These are phyloP conservation scores for Trichoderma cornu-damae DNA, from an alignment of 2,329 filamentous ascomycete species.

Conservation along the genomic window DNA sequence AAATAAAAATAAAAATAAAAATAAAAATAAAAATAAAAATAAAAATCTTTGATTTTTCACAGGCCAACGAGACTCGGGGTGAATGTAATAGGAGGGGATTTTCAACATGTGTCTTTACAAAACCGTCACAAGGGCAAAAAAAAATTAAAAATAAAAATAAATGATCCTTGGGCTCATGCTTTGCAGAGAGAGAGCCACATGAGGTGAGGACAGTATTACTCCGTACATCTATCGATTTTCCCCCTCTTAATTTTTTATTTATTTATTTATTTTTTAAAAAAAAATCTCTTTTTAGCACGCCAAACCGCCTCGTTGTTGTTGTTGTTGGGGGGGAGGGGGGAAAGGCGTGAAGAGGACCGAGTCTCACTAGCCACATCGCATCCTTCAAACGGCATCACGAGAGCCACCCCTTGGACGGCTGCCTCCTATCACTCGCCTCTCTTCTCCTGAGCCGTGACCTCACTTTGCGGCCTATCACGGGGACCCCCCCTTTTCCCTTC, in stretches of 20 bases:
- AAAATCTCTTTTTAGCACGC: not conserved
- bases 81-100: not conserved
- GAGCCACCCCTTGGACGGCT: not conserved
- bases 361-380: slow-evolving; percentile 13
- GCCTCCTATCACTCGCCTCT: not conserved
- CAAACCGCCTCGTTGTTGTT: not conserved
- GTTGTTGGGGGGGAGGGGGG: not conserved
- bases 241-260: not conserved
- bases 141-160: too few species aligned
- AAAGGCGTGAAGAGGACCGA: not conserved
- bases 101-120: not conserved
- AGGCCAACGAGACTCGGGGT: not conserved
- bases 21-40: too few species aligned
- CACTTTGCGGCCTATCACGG: slow-evolving; percentile 16
- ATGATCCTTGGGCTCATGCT: not conserved
- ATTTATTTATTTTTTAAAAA: not conserved
- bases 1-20: too few species aligned
- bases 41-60: not conserved
- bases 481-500: too few species aligned
- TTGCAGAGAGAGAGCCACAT: slow-evolving; percentile 3
- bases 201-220: not conserved
- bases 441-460: slow-evolving; percentile 8
- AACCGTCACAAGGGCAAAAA: slow-evolving; percentile 11
- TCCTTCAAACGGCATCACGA: slow-evolving; percentile 1
- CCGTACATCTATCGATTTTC: not conserved